These are phyloP conservation scores for Lachnellula hyalina DNA, from an alignment of 2,329 filamentous ascomycete species.

Conservation along the genomic window DNA sequence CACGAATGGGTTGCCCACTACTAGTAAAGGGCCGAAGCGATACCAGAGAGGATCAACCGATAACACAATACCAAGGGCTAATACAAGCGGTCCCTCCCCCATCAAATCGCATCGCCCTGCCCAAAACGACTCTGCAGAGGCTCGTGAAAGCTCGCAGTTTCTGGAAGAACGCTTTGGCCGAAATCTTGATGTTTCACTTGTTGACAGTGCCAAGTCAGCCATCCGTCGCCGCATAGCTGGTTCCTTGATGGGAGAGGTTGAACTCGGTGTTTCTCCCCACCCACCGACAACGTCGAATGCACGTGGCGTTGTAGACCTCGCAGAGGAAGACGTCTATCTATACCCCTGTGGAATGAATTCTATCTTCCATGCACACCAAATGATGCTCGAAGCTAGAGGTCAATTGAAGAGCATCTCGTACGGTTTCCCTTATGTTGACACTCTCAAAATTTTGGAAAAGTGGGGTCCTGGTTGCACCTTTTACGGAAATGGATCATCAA, in stretches of 20 bases:
- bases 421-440: slow-evolving; percentile 97
- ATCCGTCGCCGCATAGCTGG: slow-evolving; percentile 86
- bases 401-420: slow-evolving; percentile 76
- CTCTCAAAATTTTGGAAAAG: slow-evolving; percentile 89
- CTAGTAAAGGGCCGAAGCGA: slow-evolving; percentile 65
- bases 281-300: slow-evolving; percentile 44
- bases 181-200: slow-evolving; percentile 76
- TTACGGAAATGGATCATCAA: slow-evolving; percentile 72
- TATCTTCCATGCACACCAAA: slow-evolving; percentile 83
- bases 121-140: slow-evolving; percentile 22
- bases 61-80: slow-evolving; percentile 25
- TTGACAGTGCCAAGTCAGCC: slow-evolving; percentile 76
- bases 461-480: slow-evolving; percentile 87
- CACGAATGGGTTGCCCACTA: slow-evolving; percentile 21
- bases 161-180: slow-evolving; percentile 92
- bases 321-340: slow-evolving; percentile 83
- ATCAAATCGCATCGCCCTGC: neutral
- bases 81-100: neutral
- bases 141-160: slow-evolving; percentile 68
- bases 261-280: slow-evolving; percentile 53
- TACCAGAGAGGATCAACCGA: slow-evolving; percentile 64
- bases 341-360: slow-evolving; percentile 91
- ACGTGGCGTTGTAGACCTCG: slow-evolving; percentile 58
- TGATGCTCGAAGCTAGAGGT: slow-evolving; percentile 60
- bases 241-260: slow-evolving; percentile 67